Base-by-base conservation (phyloP, 139 green algal species). In the Dunaliella sp. region DNA sequence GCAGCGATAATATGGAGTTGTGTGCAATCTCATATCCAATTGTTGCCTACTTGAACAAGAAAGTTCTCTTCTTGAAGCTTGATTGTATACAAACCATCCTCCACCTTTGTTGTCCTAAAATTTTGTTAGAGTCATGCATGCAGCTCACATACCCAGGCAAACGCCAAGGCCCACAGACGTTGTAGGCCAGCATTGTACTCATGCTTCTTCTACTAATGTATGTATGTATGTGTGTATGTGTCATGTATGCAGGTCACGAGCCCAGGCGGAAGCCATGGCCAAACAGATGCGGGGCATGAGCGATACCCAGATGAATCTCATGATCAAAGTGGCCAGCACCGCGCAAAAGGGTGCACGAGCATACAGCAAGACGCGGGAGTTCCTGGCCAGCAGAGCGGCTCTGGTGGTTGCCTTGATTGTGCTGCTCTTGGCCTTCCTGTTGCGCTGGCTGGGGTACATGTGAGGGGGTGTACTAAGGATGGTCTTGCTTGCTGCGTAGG, bases 361-460 rank as follows among this genome's bases (percentile, higher is more conserved):
- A 28, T 80, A 80, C n/a, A 16, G 36, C 1, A 77, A 36, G 35
- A 80, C 81, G 7, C 36, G 81, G 26, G 85, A 58, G 1, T 88
- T 81, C 58, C 0, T 89, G 1, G 34, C 65, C 57, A 72, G 77
- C 25, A 85, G 86, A 1, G 21, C 32, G 28, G 3, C 81, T 57
- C 85, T 93, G 74, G 78, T 90, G 3, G 24, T 78, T 2, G 87
- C 82, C 1, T 24, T 90, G 1, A 32, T 86, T 36, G 76, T 91
- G 35, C 82, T 93, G 77, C 12, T 89, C 21, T 30, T 93, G 24
- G 90, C 84, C 25, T 12, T 93, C 26, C 85, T 93, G 88, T 58
- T 93, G 78, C 76, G 86, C 37, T 88, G 86, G 86, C 59, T 86
- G 22, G 89, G 89, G 1, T 77, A 65, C 26, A 88, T 88, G 87